phyloP scores from a whole-genome alignment of 257 asterid species.

The Solanum clarkiae region DNA sequence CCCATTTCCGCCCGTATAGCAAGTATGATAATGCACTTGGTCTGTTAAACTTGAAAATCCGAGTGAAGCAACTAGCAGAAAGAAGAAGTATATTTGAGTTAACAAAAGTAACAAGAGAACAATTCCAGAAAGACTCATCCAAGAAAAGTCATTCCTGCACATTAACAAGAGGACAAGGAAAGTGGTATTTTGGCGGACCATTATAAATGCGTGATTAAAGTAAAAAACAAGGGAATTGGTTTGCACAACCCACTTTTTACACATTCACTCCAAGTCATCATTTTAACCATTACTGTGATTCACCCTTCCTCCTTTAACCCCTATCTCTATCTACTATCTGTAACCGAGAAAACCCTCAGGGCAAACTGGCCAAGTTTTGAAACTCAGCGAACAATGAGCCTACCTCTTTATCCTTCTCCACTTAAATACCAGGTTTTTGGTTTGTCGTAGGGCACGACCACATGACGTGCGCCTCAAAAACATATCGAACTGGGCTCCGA shows the following conservation, averaged over 20 bases:
- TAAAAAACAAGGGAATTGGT: background rate
- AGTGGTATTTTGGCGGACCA: background rate
- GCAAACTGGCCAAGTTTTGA: background rate
- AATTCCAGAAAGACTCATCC: background rate
- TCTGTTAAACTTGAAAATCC: slow-evolving; percentile 86
- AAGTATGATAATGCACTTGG: slow-evolving; percentile 49
- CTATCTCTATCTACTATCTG: background rate
- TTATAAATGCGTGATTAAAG: background rate
- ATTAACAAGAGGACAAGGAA: background rate
- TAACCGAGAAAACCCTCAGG: background rate
- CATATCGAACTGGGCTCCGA: background rate
- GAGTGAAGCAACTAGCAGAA: slow-evolving; percentile 70
- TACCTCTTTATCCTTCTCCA: background rate
- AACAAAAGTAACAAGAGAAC: background rate
- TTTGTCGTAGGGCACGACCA: background rate
- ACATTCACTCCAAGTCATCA: background rate
- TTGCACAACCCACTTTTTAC: background rate
- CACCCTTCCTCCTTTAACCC: background rate
- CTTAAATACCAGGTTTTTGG: background rate
- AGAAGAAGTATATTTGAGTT: background rate
- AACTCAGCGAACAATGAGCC: background rate
- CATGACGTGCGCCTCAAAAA: background rate
- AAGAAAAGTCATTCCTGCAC: background rate
- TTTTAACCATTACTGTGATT: background rate
- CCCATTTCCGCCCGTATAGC: slow-evolving; percentile 86